Base-by-base conservation (phyloP, 805 yeast genomes). In the Kurtzmaniella fragi region DNA sequence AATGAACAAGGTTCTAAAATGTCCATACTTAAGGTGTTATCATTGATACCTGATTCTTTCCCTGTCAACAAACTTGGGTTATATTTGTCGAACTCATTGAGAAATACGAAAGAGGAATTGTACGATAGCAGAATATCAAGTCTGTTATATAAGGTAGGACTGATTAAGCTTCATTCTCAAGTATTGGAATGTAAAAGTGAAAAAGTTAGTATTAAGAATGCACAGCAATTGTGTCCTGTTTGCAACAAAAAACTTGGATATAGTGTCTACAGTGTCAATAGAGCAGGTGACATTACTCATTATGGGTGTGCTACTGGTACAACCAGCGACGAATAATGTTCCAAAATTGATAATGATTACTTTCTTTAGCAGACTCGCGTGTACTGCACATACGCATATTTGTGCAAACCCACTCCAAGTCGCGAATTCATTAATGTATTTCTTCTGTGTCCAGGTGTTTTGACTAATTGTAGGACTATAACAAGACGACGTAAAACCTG, bases 241-340 rank as follows among this genome's bases (percentile, higher is more conserved):
- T 87, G 95, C 57, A 60, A 65, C 16, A 80, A 78, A 47, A 56
- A 64, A 10, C 60, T 83, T 27, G 82, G 81, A 2, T 68, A 67
- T 44, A 70, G 77, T 34, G 77, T 82, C 1, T 59, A 80, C 26
- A 66, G 77, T 33, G 71, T 73, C 17, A 64, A 67, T 28, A 74
- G 75, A 0, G 63, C 69, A 33, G 62, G 60, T 20, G 53, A 57
- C 3, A 67, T 76, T 4, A 71, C 77, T 3, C 87, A 81, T 52
- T 82, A 76, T 48, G 80, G 80, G 2, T 80, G 87, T 62, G 25
- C 25, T 8, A 20, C 25, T 5, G 25, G 8, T 5, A 20, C 25
- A 20, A 20, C n/a, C n/a, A n/a, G n/a, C n/a, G n/a, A n/a, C n/a
- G n/a, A n/a, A n/a, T n/a, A n/a, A n/a, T n/a, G n/a, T n/a, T n/a